phyloP scores from a whole-genome alignment of 192 early-diverging fungal species.

The Entomortierella parvispora region DNA sequence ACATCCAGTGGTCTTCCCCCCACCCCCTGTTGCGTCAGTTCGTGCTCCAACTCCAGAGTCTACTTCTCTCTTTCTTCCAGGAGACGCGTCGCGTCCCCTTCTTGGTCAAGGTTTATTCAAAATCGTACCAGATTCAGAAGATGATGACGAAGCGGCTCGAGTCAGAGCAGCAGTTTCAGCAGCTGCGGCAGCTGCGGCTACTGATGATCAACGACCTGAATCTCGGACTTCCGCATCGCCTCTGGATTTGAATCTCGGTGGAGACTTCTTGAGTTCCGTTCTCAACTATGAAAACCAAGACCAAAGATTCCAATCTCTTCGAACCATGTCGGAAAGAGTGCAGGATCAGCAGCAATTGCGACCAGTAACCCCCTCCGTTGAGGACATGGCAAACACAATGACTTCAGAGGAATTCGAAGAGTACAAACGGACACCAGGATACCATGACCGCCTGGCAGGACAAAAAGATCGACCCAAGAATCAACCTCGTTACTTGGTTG shows the following conservation, averaged over 20 bases:
- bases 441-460: constrained; percentile 16
- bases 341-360: not conserved
- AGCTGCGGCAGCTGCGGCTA: not conserved
- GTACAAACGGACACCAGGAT: constrained; percentile 1
- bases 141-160: constrained; percentile 27
- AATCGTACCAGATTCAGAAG: constrained; percentile 45
- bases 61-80: constrained; percentile 22
- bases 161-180: not conserved
- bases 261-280: constrained; percentile 32
- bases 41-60: constrained; percentile 10
- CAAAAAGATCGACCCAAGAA: constrained; percentile 9
- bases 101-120: constrained; percentile 47
- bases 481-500: not conserved
- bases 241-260: constrained; percentile 31
- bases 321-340: not conserved
- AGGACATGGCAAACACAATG: not conserved
- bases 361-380: not conserved
- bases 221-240: no score
- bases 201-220: no score
- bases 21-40: not conserved
- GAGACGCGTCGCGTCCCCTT: constrained; percentile 30
- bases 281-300: constrained; percentile 37
- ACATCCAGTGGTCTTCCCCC: not conserved
- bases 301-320: constrained; percentile 22
- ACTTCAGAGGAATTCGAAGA: constrained; percentile 1